Evolutionary conservation across 345 rosid species (phyloP), one percentile per base, ranked within the genome.

Genomic region (Adansonia digitata): DNA sequence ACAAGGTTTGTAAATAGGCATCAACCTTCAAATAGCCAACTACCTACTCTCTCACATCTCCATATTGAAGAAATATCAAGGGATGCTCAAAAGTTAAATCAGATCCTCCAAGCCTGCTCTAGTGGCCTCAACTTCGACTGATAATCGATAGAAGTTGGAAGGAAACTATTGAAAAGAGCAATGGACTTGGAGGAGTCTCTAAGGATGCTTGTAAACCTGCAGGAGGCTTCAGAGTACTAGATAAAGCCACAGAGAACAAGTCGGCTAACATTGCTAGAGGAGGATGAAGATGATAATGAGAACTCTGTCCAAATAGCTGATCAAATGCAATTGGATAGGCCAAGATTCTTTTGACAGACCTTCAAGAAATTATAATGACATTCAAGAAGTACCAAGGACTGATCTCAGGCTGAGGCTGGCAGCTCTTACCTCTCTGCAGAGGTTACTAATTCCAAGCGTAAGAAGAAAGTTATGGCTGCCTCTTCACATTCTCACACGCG

Each of bases 111-210:
- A 76, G 87, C 93, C 71, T 91, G 89, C 80, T 87, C 96, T 7
- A 84, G 76, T 37, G 93, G 92, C 55, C 67, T 85, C 1, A 89
- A 85, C 78, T 84, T 93, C 31, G 92, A 88, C 55, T 77, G 83
- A 43, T 90, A 87, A 66, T 91, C 98, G 0, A 81, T 90, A 77
- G 92, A 95, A 72, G 88, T 88, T 42, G 98, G 97, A 18, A 85
- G 85, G 67, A 84, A 95, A 62, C 85, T 90, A 26, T 65, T 91
- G 84, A 89, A 91, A 82, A 97, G 97, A 53, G 93, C 97, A 26
- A 62, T 81, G 69, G 94, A 95, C 72, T 85, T 93, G 82, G 93
- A 91, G 83, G 91, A 91, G 74, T 90, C 97, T 24, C 75, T 93
- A 75, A 75, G 90, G 86, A 85, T 87, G 93, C 92, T 95, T 69